Conservation (phyloP, 164 flowering plant species). For the Umbellularia californica region DNA sequence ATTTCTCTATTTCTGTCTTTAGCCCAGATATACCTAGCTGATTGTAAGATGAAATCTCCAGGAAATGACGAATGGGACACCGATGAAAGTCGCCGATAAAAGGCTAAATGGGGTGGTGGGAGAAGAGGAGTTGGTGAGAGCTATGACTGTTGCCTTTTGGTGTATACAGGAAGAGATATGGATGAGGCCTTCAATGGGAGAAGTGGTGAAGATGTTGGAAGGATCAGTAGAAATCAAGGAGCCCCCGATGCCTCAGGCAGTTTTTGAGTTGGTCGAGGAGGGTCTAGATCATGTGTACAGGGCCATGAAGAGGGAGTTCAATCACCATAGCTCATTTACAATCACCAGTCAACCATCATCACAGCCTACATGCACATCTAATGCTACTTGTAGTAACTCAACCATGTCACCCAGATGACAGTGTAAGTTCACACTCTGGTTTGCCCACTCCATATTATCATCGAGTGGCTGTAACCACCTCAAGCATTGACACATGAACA, state of each 20-base stretch:
- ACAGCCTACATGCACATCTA: conserved; percentile 37
- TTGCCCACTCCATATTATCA: not conserved
- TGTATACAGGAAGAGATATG: conserved; percentile 87
- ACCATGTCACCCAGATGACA: conserved; percentile 82
- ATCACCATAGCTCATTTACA: conserved; percentile 6
- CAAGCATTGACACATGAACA: not conserved
- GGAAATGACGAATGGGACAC: conserved; percentile 38
- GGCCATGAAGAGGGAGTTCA: conserved; percentile 60
- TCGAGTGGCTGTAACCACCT: not conserved
- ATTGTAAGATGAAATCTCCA: not conserved
- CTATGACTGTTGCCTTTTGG: conserved; percentile 78
- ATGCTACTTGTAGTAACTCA: conserved; percentile 78
- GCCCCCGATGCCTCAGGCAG: conserved; percentile 90
- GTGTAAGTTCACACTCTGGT: not conserved
- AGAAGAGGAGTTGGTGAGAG: conserved; percentile 61
- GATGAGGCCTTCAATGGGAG: conserved; percentile 90
- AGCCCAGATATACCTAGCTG: not conserved
- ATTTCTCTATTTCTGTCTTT: not conserved
- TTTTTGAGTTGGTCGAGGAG: conserved; percentile 68
- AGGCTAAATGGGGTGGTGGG: conserved; percentile 47
- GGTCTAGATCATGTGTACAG: conserved; percentile 79
- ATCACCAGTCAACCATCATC: conserved; percentile 47
- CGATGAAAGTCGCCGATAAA: conserved; percentile 50
- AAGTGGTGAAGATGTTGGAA: conserved; percentile 89
- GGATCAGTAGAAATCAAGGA: conserved; percentile 53